Evolutionary conservation across 306 rosid species (phyloP).

Genomic region (Vachellia collinsii): DNA sequence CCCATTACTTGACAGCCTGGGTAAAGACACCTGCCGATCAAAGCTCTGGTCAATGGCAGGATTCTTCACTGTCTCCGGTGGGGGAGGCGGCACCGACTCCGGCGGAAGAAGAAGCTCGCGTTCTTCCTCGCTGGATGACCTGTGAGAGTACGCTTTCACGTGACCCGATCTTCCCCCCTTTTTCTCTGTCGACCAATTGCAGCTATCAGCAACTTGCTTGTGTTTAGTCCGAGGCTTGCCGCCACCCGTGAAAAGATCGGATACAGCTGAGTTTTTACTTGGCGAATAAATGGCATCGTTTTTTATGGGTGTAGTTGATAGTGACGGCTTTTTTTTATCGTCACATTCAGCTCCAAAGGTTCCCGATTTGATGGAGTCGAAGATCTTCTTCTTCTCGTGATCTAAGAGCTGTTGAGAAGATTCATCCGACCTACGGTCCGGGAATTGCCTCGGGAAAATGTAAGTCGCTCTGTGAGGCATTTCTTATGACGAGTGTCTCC

Average conservation of each 20-base stretch:
- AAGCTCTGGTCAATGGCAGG: constrained; percentile 57
- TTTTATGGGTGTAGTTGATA: background rate
- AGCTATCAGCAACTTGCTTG: constrained; percentile 56
- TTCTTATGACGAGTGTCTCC: constrained; percentile 33
- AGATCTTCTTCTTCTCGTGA: constrained; percentile 60
- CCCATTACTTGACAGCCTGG: constrained; percentile 65
- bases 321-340: constrained; percentile 39
- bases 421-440: constrained; percentile 66
- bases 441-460: constrained; percentile 95
- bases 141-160: constrained; percentile 31
- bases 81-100: constrained; percentile 26
- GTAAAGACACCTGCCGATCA: constrained; percentile 77
- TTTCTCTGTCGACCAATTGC: constrained; percentile 69
- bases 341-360: constrained; percentile 49
- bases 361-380: constrained; percentile 44
- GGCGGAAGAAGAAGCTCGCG: constrained; percentile 54
- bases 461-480: constrained; percentile 98
- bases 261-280: constrained; percentile 49
- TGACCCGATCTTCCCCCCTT: constrained; percentile 46
- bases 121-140: constrained; percentile 46
- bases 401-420: constrained; percentile 53
- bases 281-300: constrained; percentile 45
- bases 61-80: constrained; percentile 45
- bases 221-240: constrained; percentile 41
- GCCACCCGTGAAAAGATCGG: constrained; percentile 57